Base-by-base conservation (phyloP, 23 red algal species). In the Gracilaria domingensis region DNA sequence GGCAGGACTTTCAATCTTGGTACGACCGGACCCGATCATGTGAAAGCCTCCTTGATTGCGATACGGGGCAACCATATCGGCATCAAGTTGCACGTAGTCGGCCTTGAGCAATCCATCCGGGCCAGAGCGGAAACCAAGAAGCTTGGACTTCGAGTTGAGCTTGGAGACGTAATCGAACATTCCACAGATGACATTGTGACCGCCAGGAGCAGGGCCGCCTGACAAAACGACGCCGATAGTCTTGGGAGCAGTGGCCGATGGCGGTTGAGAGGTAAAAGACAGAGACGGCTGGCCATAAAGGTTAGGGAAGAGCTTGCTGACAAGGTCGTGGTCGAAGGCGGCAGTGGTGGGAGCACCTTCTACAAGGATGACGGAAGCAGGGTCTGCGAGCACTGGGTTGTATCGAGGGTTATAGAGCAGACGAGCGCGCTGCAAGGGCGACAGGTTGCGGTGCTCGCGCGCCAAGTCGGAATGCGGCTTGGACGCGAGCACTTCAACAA, bases 21-120 rank as follows among this genome's bases (percentile, higher is more conserved):
- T 98, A 18, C 97, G 69, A 45, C 94, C 97, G 11, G 93, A 95
- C 4, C 97, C 97, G 70, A 98, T 88, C 83, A 98, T 85, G 58
- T 98, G 97, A 82, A 98, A 98, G n/a, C 97, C 97, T 18, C 97
- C 97, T 45, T 98, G 97, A 59, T 98, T 98, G 29, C 97, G 80
- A 48, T 86, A 93, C 55, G 83, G 75, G 70, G 60, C 78, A 4
- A 98, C 65, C 18, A 47, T 84, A 37, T 95, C 89, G 48, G 79
- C 91, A 14, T 79, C 83, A 35, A 98, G 57, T 12, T 70, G 59
- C 12, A 87, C 67, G 50, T 93, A 88, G 20, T 94, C 92, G 23
- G 50, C 74, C 23, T 95, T 91, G 60, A 95, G 76, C 29, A 98
- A 71, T 29, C 97, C 97, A 26, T 89, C 89, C 16, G 97, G 93